Base-by-base conservation (phyloP, 2,329 filamentous ascomycete species). In the Biscogniauxia marginata region DNA sequence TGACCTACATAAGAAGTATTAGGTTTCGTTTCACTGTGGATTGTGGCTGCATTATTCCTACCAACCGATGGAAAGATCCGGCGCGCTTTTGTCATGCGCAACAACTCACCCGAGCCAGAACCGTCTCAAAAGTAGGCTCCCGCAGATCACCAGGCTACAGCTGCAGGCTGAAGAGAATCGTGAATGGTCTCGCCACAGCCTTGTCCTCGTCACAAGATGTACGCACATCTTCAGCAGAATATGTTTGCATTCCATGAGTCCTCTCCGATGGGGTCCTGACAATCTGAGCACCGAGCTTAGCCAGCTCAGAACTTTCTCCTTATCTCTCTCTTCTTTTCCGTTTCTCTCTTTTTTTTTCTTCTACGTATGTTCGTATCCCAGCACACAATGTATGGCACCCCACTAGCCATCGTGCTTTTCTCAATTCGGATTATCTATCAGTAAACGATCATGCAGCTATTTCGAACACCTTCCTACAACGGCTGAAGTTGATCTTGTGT, bases 141-240 rank as follows among this genome's bases (percentile, higher is more conserved):
- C 53, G 52, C 60, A 54, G 48, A 57, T 54, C 48, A 13, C 45
- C 51, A 61, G 60, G 59, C 60, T 60, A 50, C 52, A 34, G 22
- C 18, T 34, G 44, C 45, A 49, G 50, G 52, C 57, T 47, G 49
- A 51, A 49, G 21, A 19, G 18, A 46, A 13, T 18, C 44, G 45
- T 50, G 49, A 49, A 55, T 50, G 49, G 43, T 53, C 57, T 50
- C 30, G 43, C 24, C 49, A 55, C 52, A 62, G 58, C 56, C 59
- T 63, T 58, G 47, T 54, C 50, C 49, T 16, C 45, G 48, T 22
- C 50, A 53, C 49, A 39, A 44, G 34, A 23, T 22, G 19, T 44
- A 25, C 19, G 3, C 13, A 39, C 13, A 16, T n/a, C 13, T 39
- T 23, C 39, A 49, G 50, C 7, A 30, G 21, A 23, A n/a, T n/a